phyloP scores from a whole-genome alignment of 768 basidiomycete species.

The Hemileccinum impolitum region DNA sequence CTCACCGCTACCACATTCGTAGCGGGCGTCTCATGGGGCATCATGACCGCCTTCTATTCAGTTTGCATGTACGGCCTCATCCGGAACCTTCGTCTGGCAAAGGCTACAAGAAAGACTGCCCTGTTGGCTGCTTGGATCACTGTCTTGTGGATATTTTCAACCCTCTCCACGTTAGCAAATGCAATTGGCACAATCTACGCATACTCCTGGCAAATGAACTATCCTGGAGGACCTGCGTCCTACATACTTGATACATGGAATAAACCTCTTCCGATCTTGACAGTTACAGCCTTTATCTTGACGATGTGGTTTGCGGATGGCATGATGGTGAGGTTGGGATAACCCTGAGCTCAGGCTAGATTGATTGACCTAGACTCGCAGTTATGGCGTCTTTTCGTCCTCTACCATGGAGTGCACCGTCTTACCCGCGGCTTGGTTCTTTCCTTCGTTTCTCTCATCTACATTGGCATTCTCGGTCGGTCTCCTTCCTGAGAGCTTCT shows the following conservation, averaged over 20 bases:
- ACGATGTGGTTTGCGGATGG: constrained; percentile 1
- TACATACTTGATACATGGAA: not conserved
- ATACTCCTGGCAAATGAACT: not conserved
- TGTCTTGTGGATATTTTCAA: not conserved
- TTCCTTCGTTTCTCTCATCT: not conserved
- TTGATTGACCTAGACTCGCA: not conserved
- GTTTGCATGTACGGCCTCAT: not conserved
- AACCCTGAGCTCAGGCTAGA: not conserved
- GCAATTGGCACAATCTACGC: not conserved
- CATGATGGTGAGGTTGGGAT: not conserved
- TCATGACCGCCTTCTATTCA: not conserved
- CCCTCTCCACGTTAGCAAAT: not conserved
- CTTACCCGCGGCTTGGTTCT: not conserved
- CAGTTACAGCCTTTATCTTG: not conserved
- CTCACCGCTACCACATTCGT: constrained; percentile 1
- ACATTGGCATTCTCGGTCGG: not conserved
- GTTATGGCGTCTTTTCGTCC: not conserved
- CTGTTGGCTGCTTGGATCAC: not conserved
- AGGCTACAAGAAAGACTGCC: not conserved
- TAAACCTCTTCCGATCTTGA: not conserved
- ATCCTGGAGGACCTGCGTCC: not conserved
- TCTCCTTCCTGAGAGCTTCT: not conserved
- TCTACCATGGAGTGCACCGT: not conserved
- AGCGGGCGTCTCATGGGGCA: not conserved
- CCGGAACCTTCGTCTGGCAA: not conserved